Conservation (phyloP, 2,329 filamentous ascomycete genomes). For the Trichoderma sp. region DNA sequence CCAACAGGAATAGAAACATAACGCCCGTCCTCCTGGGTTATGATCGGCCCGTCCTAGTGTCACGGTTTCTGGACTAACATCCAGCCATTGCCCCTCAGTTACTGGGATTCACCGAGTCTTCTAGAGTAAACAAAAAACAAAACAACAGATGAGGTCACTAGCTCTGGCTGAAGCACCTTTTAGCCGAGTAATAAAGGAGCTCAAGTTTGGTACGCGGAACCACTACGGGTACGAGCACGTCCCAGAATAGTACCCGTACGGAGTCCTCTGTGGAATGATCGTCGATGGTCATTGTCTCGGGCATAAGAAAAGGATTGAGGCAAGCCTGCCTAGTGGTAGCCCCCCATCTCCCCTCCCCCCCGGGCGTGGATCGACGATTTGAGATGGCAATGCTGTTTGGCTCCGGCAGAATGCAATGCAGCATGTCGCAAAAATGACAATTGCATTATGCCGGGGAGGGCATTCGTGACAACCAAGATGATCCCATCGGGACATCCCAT, state of each 20-base stretch:
- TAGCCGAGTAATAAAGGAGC: neutral
- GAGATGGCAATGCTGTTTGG: neutral
- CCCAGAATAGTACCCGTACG: neutral
- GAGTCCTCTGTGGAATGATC: neutral
- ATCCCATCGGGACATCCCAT: neutral
- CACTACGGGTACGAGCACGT: neutral
- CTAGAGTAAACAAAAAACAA: neutral
- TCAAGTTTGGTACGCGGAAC: neutral
- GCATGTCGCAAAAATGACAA: constrained; percentile 15
- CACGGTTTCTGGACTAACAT: neutral
- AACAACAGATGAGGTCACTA: neutral
- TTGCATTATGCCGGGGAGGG: constrained; percentile 6
- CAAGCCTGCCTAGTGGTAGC: neutral
- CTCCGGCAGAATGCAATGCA: neutral
- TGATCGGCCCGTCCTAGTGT: neutral
- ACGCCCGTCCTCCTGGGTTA: neutral
- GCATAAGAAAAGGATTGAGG: neutral
- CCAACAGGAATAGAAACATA: neutral
- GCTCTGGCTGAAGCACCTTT: neutral
- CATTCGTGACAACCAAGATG: neutral
- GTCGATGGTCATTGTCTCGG: constrained; percentile 4
- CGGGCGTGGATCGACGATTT: neutral
- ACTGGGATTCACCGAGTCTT: neutral
- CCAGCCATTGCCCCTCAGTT: neutral
- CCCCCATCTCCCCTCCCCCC: neutral